These are phyloP conservation scores for Trichoderma sp. DNA, from an alignment of 2,329 filamentous ascomycete species.

Conservation along the genomic window DNA sequence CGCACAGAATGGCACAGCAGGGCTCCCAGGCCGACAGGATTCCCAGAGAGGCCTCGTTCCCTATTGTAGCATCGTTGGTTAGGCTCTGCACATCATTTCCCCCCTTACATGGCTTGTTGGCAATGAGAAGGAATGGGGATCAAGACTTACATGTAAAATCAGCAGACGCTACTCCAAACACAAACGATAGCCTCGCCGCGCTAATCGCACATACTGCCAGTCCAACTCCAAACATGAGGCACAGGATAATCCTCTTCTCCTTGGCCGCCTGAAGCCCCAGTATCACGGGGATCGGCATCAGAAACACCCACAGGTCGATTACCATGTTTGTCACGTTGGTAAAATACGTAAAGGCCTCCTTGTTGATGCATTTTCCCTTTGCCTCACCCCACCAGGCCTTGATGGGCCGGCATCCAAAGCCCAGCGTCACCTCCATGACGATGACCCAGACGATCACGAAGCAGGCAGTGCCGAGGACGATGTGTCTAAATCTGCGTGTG, in stretches of 20 bases:
- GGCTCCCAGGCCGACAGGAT: conserved; percentile 25
- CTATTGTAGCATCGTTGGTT: background rate
- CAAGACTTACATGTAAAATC: conserved; percentile 22
- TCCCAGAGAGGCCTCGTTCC: conserved; percentile 12
- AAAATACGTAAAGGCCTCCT: conserved; percentile 22
- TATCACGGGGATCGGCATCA: conserved; percentile 22
- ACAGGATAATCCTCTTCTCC: conserved; percentile 17
- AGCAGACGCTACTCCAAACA: conserved; percentile 20
- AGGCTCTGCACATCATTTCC: background rate
- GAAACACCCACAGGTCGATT: conserved; percentile 22
- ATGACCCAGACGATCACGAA: conserved; percentile 21
- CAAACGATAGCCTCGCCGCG: conserved; percentile 20
- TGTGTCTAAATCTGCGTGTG: conserved; percentile 9
- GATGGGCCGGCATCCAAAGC: conserved; percentile 22
- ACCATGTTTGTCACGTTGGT: conserved; percentile 22
- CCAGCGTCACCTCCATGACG: conserved; percentile 24
- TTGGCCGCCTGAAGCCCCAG: conserved; percentile 13
- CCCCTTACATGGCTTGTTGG: background rate
- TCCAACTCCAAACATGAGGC: conserved; percentile 25
- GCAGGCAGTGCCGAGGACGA: conserved; percentile 18
- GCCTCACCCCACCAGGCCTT: conserved; percentile 19
- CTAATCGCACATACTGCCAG: conserved; percentile 24
- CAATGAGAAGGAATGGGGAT: background rate
- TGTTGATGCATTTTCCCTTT: conserved; percentile 20
- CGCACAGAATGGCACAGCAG: conserved; percentile 24